Conservation (phyloP, 2,329 filamentous ascomycete genomes). For the Fusarium tupiense region DNA sequence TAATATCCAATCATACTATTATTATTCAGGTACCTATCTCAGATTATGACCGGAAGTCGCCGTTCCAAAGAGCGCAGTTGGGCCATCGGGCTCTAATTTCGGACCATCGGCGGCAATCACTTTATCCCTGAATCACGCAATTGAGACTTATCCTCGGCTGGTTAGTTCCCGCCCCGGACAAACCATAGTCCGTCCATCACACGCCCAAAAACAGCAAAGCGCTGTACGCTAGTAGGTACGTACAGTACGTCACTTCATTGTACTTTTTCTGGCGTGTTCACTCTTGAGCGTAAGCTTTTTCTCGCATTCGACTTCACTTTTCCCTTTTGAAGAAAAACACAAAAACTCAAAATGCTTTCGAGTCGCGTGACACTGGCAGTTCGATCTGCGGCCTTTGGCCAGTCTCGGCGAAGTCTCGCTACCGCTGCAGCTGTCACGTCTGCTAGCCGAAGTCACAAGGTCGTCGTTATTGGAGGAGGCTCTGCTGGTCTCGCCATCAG, state of each 20-base stretch:
- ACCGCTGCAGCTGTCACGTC: conserved; percentile 21
- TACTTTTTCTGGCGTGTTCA: conserved; percentile 23
- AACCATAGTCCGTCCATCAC: neutral
- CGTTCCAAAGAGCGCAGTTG: neutral
- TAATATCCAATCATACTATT: neutral
- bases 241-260: conserved; percentile 16
- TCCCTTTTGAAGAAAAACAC: neutral
- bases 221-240: conserved; percentile 2
- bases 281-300: conserved; percentile 16
- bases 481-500: conserved; percentile 72
- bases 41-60: conserved; percentile 1
- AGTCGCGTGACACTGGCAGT: conserved; percentile 28
- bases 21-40: neutral
- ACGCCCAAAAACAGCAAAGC: neutral
- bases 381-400: conserved; percentile 10
- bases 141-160: conserved; percentile 2
- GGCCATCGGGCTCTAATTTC: conserved; percentile 13
- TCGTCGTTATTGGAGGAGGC: conserved; percentile 75
- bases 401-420: conserved; percentile 12
- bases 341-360: conserved; percentile 35
- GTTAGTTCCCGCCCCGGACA: neutral
- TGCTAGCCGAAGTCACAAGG: conserved; percentile 60
- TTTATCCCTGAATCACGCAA: conserved; percentile 31
- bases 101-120: conserved; percentile 25
- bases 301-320: neutral